phyloP scores from a whole-genome alignment of 164 flowering plant species.

The Euptelea pleiosperma region DNA sequence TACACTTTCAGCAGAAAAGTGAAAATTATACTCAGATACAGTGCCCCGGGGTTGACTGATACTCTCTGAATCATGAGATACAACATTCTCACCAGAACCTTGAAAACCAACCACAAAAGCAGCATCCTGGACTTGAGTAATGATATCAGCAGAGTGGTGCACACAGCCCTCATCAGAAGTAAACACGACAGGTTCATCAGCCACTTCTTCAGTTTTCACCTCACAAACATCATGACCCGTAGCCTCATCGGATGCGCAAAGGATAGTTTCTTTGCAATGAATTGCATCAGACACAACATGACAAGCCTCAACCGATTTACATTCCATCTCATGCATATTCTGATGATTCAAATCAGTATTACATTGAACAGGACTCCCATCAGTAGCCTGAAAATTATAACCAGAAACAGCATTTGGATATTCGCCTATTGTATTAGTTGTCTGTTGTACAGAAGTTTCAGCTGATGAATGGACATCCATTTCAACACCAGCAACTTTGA shows the following conservation, averaged over 20 bases:
- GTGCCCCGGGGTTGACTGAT: neutral
- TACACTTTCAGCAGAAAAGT: neutral
- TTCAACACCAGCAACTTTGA: neutral
- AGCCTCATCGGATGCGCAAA: conserved; percentile 12
- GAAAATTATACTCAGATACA: neutral
- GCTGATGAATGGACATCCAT: conserved; percentile 4
- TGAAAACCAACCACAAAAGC: neutral
- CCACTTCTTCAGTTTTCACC: conserved; percentile 3
- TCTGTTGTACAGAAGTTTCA: neutral
- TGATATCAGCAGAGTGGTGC: neutral
- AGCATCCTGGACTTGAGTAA: conserved; percentile 1
- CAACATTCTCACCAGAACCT: neutral
- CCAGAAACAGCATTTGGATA: neutral
- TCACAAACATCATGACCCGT: conserved; percentile 6
- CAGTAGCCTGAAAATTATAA: conserved; percentile 13
- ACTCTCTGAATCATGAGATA: neutral
- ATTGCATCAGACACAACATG: conserved; percentile 13
- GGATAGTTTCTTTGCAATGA: neutral
- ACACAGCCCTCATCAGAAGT: neutral
- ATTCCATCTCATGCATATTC: conserved; percentile 5
- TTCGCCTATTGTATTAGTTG: neutral
- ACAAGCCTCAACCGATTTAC: conserved; percentile 7
- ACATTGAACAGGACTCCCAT: neutral
- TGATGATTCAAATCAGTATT: conserved; percentile 16
- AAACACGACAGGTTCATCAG: neutral